phyloP scores from a whole-genome alignment of 202 grass and related monocot genomes.

The Setaria viridis region DNA sequence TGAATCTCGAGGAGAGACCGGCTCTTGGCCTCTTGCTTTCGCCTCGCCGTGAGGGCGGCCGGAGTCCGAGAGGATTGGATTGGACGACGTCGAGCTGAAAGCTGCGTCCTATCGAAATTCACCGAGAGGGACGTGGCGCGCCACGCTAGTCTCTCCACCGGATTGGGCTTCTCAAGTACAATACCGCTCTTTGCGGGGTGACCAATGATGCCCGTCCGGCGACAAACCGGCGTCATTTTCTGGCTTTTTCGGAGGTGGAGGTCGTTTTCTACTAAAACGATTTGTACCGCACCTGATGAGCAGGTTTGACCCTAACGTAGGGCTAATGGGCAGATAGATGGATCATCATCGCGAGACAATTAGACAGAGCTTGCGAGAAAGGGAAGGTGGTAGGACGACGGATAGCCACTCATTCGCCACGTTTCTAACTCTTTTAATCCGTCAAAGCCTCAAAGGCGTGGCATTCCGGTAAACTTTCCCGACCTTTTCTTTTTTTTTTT shows the following conservation, averaged over 20 bases:
- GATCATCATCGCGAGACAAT: not conserved
- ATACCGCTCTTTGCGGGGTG: not conserved
- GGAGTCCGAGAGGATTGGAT: not conserved
- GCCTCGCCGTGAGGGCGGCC: not conserved
- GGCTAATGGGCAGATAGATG: not conserved
- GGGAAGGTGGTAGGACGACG: not conserved
- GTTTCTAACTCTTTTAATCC: not conserved
- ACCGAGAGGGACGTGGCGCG: not conserved
- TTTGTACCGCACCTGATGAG: not conserved
- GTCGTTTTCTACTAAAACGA: not conserved
- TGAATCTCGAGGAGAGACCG: not conserved
- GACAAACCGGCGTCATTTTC: slow-evolving; percentile 26
- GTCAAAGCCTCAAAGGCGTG: not conserved
- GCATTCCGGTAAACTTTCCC: not conserved
- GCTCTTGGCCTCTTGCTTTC: not conserved
- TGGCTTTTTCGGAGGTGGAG: not conserved
- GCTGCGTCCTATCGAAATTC: not conserved
- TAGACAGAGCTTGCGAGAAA: not conserved
- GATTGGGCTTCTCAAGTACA: not conserved
- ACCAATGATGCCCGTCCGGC: not conserved
- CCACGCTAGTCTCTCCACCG: not conserved
- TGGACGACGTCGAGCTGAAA: not conserved
- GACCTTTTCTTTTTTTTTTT: not conserved
- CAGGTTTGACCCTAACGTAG: slow-evolving; percentile 1
- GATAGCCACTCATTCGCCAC: not conserved